phyloP scores from a whole-genome alignment of 2,329 filamentous ascomycete species.

The Verticillium isaacii region DNA sequence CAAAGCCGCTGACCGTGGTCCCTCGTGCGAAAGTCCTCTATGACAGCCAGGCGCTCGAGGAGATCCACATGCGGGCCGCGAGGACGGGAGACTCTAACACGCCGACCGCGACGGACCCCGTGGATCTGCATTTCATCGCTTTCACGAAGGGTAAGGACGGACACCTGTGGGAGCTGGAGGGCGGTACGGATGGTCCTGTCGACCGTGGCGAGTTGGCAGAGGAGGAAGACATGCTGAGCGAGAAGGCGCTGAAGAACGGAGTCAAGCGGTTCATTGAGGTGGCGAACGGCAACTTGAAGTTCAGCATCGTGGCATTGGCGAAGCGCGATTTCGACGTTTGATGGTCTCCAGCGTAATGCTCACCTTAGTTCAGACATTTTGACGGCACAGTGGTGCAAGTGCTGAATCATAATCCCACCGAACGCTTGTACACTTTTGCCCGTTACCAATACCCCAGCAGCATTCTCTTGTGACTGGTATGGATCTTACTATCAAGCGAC shows the following conservation, averaged over 20 bases:
- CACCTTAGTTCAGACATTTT: too few relatives aligned
- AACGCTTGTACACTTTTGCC: too few relatives aligned
- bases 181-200: constrained; percentile 66
- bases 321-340: too few relatives aligned
- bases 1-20: constrained; percentile 44
- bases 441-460: too few relatives aligned
- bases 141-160: constrained; percentile 67
- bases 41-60: constrained; percentile 64
- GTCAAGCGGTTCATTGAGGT: constrained; percentile 37
- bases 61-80: constrained; percentile 68
- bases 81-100: constrained; percentile 61
- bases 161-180: constrained; percentile 76
- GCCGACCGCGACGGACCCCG: constrained; percentile 54
- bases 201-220: constrained; percentile 53
- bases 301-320: constrained; percentile 28
- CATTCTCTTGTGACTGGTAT: too few relatives aligned
- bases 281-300: constrained; percentile 28
- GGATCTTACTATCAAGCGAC: too few relatives aligned
- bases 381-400: too few relatives aligned
- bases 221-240: constrained; percentile 60
- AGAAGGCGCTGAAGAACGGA: constrained; percentile 61
- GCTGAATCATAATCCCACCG: too few relatives aligned
- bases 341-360: neutral
- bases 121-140: constrained; percentile 75
- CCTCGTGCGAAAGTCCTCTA: constrained; percentile 67